A percentile compares a stretch with the other conserved stretches of the same genome.
These are phyloP conservation scores for Agrocybe chaxingu DNA, from an alignment of 768 basidiomycete genomes.

Conservation along the genomic window DNA sequence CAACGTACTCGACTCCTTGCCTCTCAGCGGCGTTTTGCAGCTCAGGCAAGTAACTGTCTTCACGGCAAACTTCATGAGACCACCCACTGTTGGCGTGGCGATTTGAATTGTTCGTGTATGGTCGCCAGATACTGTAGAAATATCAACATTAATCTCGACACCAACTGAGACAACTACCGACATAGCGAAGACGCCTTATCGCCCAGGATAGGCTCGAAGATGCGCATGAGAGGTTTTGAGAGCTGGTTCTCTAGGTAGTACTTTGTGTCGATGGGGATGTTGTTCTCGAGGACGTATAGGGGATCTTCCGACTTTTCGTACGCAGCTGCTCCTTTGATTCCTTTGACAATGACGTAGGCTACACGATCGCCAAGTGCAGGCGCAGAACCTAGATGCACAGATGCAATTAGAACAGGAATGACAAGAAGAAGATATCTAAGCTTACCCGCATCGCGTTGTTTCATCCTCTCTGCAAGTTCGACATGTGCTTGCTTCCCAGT, in stretches of 20 bases:
- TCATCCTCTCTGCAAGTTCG: conserved; percentile 94
- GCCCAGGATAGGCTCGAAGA: conserved; percentile 96
- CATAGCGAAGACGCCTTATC: conserved; percentile 84
- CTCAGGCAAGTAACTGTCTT: conserved; percentile 94
- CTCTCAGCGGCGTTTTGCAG: conserved; percentile 85
- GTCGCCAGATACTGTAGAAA: conserved; percentile 79
- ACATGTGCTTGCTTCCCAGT: conserved; percentile 95
- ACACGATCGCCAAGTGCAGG: conserved; percentile 98
- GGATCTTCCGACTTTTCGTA: conserved; percentile 99
- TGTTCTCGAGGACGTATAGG: conserved; percentile 95
- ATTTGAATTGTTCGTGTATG: conserved; percentile 96
- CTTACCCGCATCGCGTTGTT: conserved; percentile 86
- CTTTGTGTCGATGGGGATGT: conserved; percentile 95
- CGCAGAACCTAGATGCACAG: conserved; percentile 66
- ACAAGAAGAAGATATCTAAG: not conserved
- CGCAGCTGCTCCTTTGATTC: conserved; percentile 93
- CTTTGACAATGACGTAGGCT: conserved; percentile 97
- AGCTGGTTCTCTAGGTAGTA: conserved; percentile 99
- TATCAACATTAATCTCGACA: conserved; percentile 5
- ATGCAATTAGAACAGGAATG: not conserved
- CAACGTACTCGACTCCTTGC: conserved; percentile 66
- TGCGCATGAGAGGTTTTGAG: conserved; percentile 93
- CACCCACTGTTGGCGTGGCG: conserved; percentile 93
- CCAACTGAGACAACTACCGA: conserved; percentile 24
- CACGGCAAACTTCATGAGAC: conserved; percentile 98